Base-by-base conservation (phyloP, 2,329 filamentous ascomycete species). In the Rhynchosporium agropyri region DNA sequence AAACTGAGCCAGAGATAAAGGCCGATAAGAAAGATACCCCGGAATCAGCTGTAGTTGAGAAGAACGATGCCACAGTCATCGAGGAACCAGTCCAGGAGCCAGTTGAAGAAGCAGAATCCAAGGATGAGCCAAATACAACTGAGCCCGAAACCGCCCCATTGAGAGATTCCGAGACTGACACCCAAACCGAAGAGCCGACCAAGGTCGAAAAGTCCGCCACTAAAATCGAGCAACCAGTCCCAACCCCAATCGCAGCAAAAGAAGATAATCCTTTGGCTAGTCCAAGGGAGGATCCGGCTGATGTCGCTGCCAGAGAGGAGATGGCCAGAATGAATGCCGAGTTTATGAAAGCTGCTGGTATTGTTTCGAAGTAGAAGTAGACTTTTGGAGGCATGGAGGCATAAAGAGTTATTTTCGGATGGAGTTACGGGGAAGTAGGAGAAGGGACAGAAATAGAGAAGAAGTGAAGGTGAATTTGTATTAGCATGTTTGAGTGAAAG, bases 281-380 rank as follows among this genome's bases (percentile, higher is more conserved):
- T 6, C n/a, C 51, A 40, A 13, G 29, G 4, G 60, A 62, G 28
- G 58, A 63, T 45, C 53, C 53, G 29, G 43, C 54, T 31, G 60
- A 62, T 38, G n/a, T 43, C 1, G 55, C 54, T 29, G 60, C 60
- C 20, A 49, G 53, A 38, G 60, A 57, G 36, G 60, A 62, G 15
- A 58, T 62, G 36, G 60, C 60, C 8, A 36, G 48, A 38, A 58
- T 62, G 45, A 62, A 62, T 15, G 60, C 60, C 8, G 53, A 62
- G 12, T 62, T 62, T 36, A 50, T 50, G 42, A 62, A 58, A 28
- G 45, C 58, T 13, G 48, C 48, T 29, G 58, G 58, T 6, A 13
- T 58, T 20, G 20, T 42, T n/a, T 31, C 42, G 10, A 57, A 57
- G 54, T 57, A 57, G 20, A 45, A 4, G 29, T 15, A n/a, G 48